Conservation (phyloP, 192 early-diverging fungal genomes). For the Podila clonocystis region DNA sequence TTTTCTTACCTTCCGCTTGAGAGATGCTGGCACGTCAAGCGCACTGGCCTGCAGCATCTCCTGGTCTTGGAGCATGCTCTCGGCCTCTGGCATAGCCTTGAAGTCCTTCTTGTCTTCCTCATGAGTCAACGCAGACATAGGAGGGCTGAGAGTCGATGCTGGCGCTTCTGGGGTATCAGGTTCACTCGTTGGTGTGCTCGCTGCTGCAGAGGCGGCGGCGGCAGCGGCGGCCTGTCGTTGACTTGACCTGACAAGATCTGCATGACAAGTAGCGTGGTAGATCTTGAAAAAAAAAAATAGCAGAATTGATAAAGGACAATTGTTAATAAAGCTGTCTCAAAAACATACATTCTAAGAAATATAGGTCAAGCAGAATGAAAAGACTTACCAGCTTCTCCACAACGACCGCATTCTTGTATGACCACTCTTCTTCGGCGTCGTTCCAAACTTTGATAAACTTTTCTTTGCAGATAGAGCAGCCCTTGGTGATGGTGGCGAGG, state of each 20-base stretch:
- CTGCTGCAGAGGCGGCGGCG: neutral
- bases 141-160: conserved; percentile 3
- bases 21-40: neutral
- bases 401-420: conserved; percentile 72
- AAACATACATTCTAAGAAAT: neutral
- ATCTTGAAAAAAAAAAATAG: conserved; percentile 45
- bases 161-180: neutral
- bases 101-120: conserved; percentile 6
- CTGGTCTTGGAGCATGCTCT: conserved; percentile 8
- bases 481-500: conserved; percentile 54
- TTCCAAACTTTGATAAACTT: conserved; percentile 77
- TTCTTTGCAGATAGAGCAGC: conserved; percentile 82
- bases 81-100: neutral
- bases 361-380: neutral
- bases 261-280: conserved; percentile 69
- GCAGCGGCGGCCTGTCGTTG: conserved; percentile 25
- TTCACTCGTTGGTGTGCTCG: neutral
- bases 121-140: neutral
- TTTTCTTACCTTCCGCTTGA: conserved; percentile 45
- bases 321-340: no score
- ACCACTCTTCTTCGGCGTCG: conserved; percentile 82
- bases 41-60: conserved; percentile 23
- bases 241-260: conserved; percentile 54
- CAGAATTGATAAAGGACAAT: conserved; percentile 11
- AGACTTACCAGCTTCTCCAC: conserved; percentile 63